These are phyloP conservation scores for Hsuehochloa calcarea DNA, from an alignment of 176 grass and related monocot species.

Conservation along the genomic window DNA sequence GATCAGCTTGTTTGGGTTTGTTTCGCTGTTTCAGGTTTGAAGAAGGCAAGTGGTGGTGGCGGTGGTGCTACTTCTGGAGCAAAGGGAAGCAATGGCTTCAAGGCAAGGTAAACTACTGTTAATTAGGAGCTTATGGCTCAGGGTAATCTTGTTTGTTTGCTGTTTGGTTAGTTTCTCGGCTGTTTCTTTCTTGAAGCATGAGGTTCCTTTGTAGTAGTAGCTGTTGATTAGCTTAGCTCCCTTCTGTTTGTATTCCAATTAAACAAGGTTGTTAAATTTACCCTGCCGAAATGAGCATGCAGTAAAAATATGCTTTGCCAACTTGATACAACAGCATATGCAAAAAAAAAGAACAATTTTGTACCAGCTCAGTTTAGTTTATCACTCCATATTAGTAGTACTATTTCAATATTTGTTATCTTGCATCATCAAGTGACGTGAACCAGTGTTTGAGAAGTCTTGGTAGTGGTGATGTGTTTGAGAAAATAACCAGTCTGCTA, in stretches of 20 bases:
- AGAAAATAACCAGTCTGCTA: not conserved
- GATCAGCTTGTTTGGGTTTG: not conserved
- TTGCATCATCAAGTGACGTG: not conserved
- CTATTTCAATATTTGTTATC: not conserved
- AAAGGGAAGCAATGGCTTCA: slow-evolving; percentile 32
- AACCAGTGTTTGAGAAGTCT: not conserved
- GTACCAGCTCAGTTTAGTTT: not conserved
- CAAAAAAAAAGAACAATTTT: not conserved
- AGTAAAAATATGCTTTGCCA: not conserved
- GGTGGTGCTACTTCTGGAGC: not conserved
- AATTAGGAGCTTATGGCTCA: not conserved
- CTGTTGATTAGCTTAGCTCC: not conserved
- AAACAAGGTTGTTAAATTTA: not conserved
- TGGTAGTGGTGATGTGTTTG: not conserved
- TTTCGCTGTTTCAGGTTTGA: slow-evolving; percentile 10
- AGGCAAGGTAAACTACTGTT: slow-evolving; percentile 25
- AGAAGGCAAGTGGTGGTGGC: not conserved
- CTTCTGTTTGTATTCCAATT: not conserved
- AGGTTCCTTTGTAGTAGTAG: not conserved
- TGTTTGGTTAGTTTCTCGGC: not conserved
- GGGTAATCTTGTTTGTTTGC: not conserved
- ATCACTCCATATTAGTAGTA: not conserved
- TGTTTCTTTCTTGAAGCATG: not conserved
- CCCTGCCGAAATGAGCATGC: not conserved
- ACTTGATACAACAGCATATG: not conserved